phyloP scores from a whole-genome alignment of 2,329 filamentous ascomycete genomes.

The Clarireedia homoeocarpa region DNA sequence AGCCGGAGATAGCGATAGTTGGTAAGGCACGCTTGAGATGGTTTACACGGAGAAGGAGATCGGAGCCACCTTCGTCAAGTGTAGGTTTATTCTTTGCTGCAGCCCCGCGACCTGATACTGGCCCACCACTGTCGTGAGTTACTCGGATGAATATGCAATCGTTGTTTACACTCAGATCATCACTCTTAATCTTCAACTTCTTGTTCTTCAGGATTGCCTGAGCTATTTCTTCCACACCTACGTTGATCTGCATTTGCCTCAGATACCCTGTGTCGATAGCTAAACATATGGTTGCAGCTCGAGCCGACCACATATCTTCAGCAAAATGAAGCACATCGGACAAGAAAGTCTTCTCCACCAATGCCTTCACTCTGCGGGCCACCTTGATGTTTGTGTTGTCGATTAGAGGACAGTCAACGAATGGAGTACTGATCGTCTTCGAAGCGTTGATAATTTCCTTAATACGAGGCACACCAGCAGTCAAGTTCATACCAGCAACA shows the following conservation, averaged over 20 bases:
- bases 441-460: constrained; percentile 99
- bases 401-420: constrained; percentile 79
- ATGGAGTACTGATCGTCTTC: constrained; percentile 85
- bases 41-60: constrained; percentile 72
- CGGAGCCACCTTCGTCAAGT: constrained; percentile 45
- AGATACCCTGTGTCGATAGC: constrained; percentile 75
- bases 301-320: constrained; percentile 80
- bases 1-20: constrained; percentile 79
- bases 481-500: constrained; percentile 99
- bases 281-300: constrained; percentile 69
- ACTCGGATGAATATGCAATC: constrained; percentile 68
- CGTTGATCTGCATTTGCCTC: constrained; percentile 71
- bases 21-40: constrained; percentile 77
- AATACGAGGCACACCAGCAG: constrained; percentile 97
- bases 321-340: constrained; percentile 73
- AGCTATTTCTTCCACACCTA: constrained; percentile 65
- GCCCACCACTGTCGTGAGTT: constrained; percentile 42
- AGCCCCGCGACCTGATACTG: constrained; percentile 21
- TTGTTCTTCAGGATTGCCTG: constrained; percentile 71
- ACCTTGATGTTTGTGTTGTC: constrained; percentile 68
- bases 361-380: constrained; percentile 83
- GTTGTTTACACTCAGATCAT: constrained; percentile 55
- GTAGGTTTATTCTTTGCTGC: constrained; percentile 20
- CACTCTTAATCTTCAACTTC: constrained; percentile 67
- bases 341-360: constrained; percentile 91